These are phyloP conservation scores for Thalia dealbata DNA, from an alignment of 176 grass and related monocot species.

Conservation along the genomic window DNA sequence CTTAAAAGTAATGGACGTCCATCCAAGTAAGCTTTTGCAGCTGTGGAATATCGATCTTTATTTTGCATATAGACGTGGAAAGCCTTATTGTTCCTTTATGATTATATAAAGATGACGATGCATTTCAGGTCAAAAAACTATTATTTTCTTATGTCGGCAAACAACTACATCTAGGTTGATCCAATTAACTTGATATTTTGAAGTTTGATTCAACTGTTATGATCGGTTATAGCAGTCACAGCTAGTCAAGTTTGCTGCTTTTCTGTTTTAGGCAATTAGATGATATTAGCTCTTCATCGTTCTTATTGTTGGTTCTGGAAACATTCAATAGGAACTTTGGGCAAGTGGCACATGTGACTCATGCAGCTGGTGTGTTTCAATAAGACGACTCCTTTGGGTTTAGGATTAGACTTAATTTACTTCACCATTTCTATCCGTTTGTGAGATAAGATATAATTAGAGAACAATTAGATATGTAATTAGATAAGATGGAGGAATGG, in stretches of 20 bases:
- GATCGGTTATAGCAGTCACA: neutral
- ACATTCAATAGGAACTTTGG: neutral
- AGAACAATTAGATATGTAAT: too few species aligned
- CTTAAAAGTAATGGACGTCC: conserved; percentile 66
- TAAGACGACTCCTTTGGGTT: too few species aligned
- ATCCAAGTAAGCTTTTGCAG: conserved; percentile 49
- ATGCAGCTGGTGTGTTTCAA: too few species aligned
- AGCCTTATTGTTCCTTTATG: neutral
- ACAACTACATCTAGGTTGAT: neutral
- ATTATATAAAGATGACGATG: neutral
- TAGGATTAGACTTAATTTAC: too few species aligned
- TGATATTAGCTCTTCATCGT: neutral
- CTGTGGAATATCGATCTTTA: neutral
- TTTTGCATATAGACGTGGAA: neutral
- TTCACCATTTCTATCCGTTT: too few species aligned
- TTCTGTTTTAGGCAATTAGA: neutral
- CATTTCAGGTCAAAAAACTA: neutral
- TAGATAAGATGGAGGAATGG: too few species aligned
- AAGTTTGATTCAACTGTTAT: neutral
- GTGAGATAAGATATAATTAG: too few species aligned
- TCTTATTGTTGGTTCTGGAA: neutral
- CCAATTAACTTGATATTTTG: neutral
- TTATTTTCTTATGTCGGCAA: neutral
- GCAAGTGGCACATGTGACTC: too few species aligned
- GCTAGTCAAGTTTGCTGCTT: neutral